Base-by-base conservation (phyloP, 305 asterid species). In the Plantago coronopus region DNA sequence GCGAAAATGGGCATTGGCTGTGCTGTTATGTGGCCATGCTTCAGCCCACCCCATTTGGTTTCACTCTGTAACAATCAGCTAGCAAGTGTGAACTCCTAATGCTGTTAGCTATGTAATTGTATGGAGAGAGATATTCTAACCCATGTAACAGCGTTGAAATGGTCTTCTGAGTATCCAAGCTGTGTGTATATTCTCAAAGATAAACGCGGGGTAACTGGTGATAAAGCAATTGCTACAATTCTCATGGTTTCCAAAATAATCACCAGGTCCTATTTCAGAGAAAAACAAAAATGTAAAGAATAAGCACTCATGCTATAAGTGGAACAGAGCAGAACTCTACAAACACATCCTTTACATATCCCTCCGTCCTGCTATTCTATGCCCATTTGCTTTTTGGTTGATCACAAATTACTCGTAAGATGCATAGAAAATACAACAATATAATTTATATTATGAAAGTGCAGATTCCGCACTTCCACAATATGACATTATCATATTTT, bases 1-100 rank as follows among this genome's bases (percentile, higher is more conserved):
- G 88, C 87, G 48, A 93, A 93, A 27, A 93, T 75, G 1, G 98
- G 98, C 12, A 58, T 77, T 19, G 98, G 91, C 74, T 71, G 78
- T 49, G 86, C 94, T 72, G 79, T 80, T 50, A 83, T 68, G 42
- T 81, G 95, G 56, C 98, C 98, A 4, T 65, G 73, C 77, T 80
- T 86, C 58, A 93, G 78, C 72, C 94, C 96, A 4, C 98, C 98
- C 97, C 98, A 93, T 40, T 65, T 84, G 13, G 97, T 80, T 48
- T 89, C 95, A 57, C 69, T 76, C 98, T 89, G 94, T 75, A 74
- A 70, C 40, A 79, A 71, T 20, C 42, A 65, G 57, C 17, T 19
- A 48, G 15, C 54, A 23, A 51, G 60, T 61, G 56, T 59, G 37
- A 59, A 54, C 62, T 60, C 59, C 45, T 47, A 46, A 27, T 59